A percentile compares a stretch with the other conserved stretches of the same genome.
phyloP scores from a whole-genome alignment of 1,139 yeast genomes.

The Saccharomyces hybrid region DNA sequence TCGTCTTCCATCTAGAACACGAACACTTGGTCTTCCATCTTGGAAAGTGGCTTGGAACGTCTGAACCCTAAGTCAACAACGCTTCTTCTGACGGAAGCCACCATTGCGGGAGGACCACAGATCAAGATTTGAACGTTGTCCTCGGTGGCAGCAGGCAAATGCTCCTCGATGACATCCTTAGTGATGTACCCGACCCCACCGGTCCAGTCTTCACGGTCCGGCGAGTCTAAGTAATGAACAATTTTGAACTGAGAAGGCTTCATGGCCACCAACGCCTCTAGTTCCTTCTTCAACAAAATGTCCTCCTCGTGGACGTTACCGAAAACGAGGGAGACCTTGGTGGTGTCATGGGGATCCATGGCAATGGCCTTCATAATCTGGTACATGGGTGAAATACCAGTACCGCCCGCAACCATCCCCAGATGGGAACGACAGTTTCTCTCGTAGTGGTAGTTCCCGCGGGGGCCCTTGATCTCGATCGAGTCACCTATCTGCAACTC shows the following conservation, averaged over 20 bases:
- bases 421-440: constrained; percentile 42
- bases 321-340: constrained; percentile 55
- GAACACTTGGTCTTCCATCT: constrained; percentile 88
- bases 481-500: constrained; percentile 61
- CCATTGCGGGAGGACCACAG: constrained; percentile 95
- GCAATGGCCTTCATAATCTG: constrained; percentile 79
- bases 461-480: constrained; percentile 82
- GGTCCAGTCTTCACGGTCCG: constrained; percentile 50
- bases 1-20: constrained; percentile 44
- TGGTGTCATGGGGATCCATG: constrained; percentile 52
- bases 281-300: constrained; percentile 69
- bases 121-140: constrained; percentile 63
- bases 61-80: constrained; percentile 70
- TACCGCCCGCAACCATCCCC: constrained; percentile 84
- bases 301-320: constrained; percentile 77
- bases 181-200: constrained; percentile 82
- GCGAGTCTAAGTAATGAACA: constrained; percentile 68
- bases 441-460: constrained; percentile 79
- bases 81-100: constrained; percentile 70
- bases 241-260: constrained; percentile 60
- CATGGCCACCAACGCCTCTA: constrained; percentile 61
- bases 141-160: constrained; percentile 45
- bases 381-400: constrained; percentile 91
- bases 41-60: constrained; percentile 86
- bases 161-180: constrained; percentile 59